Percentiles rank a stretch among this genome's conserved stretches.
Conservation (phyloP, 2,329 filamentous ascomycete genomes). For the Septoria linicola region DNA sequence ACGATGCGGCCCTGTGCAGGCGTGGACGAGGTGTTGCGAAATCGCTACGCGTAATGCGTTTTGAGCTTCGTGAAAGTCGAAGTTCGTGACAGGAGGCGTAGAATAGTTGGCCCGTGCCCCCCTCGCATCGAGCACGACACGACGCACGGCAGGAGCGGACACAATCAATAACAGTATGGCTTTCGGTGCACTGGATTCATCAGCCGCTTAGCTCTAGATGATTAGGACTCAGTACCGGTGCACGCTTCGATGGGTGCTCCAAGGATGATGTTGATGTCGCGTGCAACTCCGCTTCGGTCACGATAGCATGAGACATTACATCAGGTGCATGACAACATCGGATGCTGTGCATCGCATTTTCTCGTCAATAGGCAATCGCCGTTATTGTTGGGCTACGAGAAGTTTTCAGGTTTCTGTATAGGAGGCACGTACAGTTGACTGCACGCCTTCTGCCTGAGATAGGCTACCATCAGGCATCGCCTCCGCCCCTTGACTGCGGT, state of each 20-base stretch:
- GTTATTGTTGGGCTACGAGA: neutral
- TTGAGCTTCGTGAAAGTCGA: neutral
- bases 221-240: no score
- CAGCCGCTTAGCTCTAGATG: no score
- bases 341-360: neutral
- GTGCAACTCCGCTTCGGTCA: no score
- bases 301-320: conserved; percentile 6
- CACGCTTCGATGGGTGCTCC: no score
- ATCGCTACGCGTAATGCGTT: neutral
- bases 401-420: neutral
- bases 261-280: no score
- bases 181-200: no score
- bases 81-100: neutral
- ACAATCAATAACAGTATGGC: no score
- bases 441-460: neutral
- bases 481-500: neutral
- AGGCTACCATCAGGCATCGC: neutral
- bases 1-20: conserved; percentile 18
- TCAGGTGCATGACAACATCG: neutral
- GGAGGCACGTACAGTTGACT: conserved; percentile 1
- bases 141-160: no score
- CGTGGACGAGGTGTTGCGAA: conserved; percentile 10
- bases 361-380: neutral
- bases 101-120: neutral
- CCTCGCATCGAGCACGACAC: neutral